Percentiles rank a stretch among this genome's conserved stretches.
These are phyloP conservation scores for Cladophialophora immunda DNA, from an alignment of 2,329 filamentous ascomycete species.

Conservation along the genomic window DNA sequence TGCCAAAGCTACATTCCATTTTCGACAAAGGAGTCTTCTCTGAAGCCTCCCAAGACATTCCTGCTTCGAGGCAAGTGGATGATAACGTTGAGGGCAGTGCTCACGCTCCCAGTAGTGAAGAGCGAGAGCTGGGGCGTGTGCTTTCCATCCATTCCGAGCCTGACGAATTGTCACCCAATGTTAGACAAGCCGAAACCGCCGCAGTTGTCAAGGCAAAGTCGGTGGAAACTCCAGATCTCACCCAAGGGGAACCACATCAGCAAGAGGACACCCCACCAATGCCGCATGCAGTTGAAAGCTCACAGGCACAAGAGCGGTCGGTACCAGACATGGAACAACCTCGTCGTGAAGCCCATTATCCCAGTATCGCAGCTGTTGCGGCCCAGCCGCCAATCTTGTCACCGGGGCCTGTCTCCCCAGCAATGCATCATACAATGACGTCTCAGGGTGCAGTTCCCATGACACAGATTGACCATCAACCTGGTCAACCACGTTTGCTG, in stretches of 20 bases:
- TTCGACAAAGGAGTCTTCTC: slow-evolving; percentile 23
- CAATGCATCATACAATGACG: slow-evolving; percentile 68
- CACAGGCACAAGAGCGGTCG: neutral
- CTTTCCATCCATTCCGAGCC: slow-evolving; percentile 35
- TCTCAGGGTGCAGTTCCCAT: slow-evolving; percentile 69
- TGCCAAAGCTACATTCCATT: slow-evolving; percentile 35
- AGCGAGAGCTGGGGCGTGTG: slow-evolving; percentile 27
- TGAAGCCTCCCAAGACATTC: neutral
- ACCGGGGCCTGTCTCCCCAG: slow-evolving; percentile 70
- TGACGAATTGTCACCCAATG: slow-evolving; percentile 43
- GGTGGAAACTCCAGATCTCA: slow-evolving; percentile 26
- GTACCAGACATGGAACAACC: neutral
- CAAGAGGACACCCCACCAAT: neutral
- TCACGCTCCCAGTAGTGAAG: neutral
- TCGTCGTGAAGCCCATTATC: slow-evolving; percentile 13
- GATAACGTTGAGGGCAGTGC: neutral
- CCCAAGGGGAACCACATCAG: neutral
- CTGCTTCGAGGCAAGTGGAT: neutral
- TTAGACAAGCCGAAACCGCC: slow-evolving; percentile 44
- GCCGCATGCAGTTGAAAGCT: neutral
- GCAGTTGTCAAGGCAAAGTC: slow-evolving; percentile 41
- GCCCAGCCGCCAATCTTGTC: slow-evolving; percentile 54
- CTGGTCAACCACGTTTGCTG: slow-evolving; percentile 13
- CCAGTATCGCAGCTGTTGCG: slow-evolving; percentile 30
- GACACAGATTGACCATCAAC: slow-evolving; percentile 65